Conservation (phyloP, 176 grass and related monocot species). For the Eleusine indica region DNA sequence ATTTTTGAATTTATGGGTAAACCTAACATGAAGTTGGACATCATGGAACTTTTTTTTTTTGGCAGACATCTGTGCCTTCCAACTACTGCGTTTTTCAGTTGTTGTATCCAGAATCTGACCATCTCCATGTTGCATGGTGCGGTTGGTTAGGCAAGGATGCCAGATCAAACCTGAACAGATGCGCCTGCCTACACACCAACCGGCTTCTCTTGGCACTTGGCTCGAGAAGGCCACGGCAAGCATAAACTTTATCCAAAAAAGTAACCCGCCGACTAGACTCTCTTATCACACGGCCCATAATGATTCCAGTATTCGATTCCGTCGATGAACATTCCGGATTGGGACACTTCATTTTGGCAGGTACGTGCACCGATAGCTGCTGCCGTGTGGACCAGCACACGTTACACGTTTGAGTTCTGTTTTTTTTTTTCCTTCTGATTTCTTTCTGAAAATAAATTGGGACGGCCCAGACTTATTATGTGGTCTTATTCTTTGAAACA, state of each 20-base stretch:
- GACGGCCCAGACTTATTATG: background rate
- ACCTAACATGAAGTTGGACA: background rate
- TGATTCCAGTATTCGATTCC: conserved; percentile 2
- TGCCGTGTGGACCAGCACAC: background rate
- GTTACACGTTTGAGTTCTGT: background rate
- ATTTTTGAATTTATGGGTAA: background rate
- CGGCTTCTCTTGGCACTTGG: conserved; percentile 33
- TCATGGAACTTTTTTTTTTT: background rate
- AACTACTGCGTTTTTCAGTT: background rate
- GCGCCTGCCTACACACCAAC: conserved; percentile 25
- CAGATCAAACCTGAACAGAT: conserved; percentile 12
- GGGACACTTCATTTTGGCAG: background rate
- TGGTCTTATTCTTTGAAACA: conserved; percentile 19
- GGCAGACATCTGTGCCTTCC: background rate
- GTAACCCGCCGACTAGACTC: background rate
- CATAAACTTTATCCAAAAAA: conserved; percentile 35
- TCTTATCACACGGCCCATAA: conserved; percentile 20
- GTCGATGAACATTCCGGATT: background rate
- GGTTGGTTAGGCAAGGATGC: conserved; percentile 29
- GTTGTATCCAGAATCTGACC: conserved; percentile 10
- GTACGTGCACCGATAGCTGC: background rate
- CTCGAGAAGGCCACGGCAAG: conserved; percentile 43
- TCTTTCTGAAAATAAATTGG: background rate
- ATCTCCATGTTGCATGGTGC: background rate
- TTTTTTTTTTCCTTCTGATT: background rate